phyloP scores from a whole-genome alignment of 2,329 filamentous ascomycete genomes.

The Ceratocystis variospora region DNA sequence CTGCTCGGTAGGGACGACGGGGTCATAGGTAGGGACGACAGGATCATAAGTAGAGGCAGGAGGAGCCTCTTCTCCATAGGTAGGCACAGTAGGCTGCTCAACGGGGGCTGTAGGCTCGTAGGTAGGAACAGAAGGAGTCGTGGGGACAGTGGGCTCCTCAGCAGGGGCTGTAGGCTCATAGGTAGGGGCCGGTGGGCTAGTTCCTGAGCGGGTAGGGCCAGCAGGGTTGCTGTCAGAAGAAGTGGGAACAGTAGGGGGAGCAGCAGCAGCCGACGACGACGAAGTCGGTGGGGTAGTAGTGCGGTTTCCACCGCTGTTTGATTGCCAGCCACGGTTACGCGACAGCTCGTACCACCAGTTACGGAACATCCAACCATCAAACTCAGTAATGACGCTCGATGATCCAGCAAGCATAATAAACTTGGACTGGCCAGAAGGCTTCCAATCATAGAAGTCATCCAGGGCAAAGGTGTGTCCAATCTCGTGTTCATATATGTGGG shows the following conservation, averaged over 20 bases:
- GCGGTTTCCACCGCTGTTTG: background rate
- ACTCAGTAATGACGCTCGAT: slow-evolving; percentile 32
- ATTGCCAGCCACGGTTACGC: slow-evolving; percentile 24
- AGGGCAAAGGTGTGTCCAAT: slow-evolving; percentile 33
- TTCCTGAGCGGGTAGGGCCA: background rate
- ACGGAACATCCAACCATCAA: slow-evolving; percentile 36
- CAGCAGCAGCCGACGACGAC: background rate
- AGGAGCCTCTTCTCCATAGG: background rate
- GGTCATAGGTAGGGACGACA: background rate
- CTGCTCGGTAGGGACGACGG: background rate
- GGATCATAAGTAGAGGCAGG: background rate
- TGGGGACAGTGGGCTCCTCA: background rate
- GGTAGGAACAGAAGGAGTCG: background rate
- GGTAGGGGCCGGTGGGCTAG: background rate
- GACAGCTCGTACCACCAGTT: slow-evolving; percentile 33
- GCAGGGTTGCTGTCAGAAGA: background rate
- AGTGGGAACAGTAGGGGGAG: background rate
- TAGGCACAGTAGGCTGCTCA: background rate
- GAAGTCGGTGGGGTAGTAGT: background rate
- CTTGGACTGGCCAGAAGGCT: slow-evolving; percentile 29
- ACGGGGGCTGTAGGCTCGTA: background rate
- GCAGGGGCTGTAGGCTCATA: background rate
- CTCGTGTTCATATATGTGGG: slow-evolving; percentile 36
- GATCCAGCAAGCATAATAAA: slow-evolving; percentile 36
- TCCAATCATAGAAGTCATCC: slow-evolving; percentile 33